These are phyloP conservation scores for Diospyros kaki DNA, from an alignment of 148 eudicot species.

Conservation along the genomic window DNA sequence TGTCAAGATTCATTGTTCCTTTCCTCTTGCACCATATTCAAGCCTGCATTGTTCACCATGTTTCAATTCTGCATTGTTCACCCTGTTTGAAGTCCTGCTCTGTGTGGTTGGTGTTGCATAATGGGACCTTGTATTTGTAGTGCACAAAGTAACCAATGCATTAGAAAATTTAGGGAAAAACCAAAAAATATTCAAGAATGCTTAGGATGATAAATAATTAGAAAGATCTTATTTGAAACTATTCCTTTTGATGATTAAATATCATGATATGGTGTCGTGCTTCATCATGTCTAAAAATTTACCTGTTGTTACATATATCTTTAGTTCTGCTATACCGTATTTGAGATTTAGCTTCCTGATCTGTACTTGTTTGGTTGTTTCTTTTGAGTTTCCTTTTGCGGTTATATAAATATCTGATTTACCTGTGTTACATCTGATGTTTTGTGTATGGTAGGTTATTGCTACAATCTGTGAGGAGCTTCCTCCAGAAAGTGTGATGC, in stretches of 20 bases:
- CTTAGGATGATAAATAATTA: not conserved
- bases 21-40: not conserved
- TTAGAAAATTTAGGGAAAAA: not conserved
- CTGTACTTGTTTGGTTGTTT: not conserved
- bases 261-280: too few relatives aligned
- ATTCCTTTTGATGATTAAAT: not conserved
- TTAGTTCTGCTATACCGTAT: not conserved
- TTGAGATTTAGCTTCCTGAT: not conserved
- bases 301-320: not conserved
- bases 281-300: too few relatives aligned
- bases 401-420: not conserved
- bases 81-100: not conserved
- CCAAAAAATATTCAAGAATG: not conserved
- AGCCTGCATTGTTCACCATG: not conserved
- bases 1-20: not conserved
- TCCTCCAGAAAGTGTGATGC: conserved; percentile 73
- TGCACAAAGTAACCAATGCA: not conserved
- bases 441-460: conserved; percentile 44
- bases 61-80: not conserved
- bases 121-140: not conserved
- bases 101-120: not conserved
- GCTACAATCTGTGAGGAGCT: conserved; percentile 86
- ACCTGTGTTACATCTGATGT: conserved; percentile 14
- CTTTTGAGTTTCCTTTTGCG: not conserved
- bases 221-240: not conserved